A percentile compares a stretch with the other conserved stretches of the same genome.
Conservation (phyloP, 1,284 basidiomycete species). For the Porodaedalea pini region DNA sequence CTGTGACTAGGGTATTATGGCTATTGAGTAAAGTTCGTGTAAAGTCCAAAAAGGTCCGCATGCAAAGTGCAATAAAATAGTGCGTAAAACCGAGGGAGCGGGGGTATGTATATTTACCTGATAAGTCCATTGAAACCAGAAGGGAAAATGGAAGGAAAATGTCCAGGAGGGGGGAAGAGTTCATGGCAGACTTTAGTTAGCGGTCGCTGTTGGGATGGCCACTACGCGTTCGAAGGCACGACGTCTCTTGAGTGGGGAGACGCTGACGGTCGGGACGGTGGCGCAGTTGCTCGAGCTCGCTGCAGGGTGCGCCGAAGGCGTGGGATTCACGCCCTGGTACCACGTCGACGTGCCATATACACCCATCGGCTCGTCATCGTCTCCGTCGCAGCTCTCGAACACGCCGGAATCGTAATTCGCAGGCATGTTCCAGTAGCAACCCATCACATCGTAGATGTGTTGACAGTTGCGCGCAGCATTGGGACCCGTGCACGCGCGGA, state of each 20-base stretch:
- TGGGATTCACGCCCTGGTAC: conserved; percentile 50
- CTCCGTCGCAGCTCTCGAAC: conserved; percentile 50
- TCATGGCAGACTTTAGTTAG: neutral
- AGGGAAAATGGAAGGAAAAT: no score
- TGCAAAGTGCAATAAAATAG: no score
- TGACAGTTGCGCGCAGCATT: conserved; percentile 56
- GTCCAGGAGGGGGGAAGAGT: neutral
- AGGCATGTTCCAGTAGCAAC: conserved; percentile 49
- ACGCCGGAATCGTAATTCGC: conserved; percentile 48
- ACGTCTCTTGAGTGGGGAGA: conserved; percentile 31
- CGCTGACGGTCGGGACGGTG: conserved; percentile 41
- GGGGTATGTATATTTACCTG: no score
- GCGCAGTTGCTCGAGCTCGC: conserved; percentile 38
- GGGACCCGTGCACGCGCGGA: conserved; percentile 56
- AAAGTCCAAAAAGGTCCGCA: no score
- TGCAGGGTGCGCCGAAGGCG: conserved; percentile 48
- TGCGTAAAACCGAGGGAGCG: no score
- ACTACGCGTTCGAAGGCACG: conserved; percentile 9
- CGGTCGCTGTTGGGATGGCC: neutral
- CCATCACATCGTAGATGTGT: conserved; percentile 41
- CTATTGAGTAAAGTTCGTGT: no score
- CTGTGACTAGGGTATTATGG: no score
- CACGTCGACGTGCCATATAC: conserved; percentile 59
- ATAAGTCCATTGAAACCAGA: no score
- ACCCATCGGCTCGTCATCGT: conserved; percentile 54